Conservation (phyloP, 2,329 filamentous ascomycete species). For the Colletotrichum zoysiae region DNA sequence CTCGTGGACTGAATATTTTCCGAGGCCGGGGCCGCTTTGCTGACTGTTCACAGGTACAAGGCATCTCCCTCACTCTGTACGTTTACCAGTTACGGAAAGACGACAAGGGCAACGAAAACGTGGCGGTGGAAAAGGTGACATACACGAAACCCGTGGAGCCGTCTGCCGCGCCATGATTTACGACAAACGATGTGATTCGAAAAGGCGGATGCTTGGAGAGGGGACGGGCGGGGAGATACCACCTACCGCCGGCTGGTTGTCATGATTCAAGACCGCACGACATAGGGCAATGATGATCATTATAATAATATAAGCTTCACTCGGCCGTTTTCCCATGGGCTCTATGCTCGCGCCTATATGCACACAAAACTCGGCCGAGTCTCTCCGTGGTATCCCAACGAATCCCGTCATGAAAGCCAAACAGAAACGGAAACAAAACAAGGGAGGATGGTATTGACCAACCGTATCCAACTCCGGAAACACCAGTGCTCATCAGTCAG, state of each 20-base stretch:
- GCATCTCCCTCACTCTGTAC: conserved; percentile 94
- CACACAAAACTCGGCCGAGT: conserved; percentile 18
- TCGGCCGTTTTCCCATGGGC: conserved; percentile 13
- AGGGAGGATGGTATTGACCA: conserved; percentile 34
- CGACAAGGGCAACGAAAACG: conserved; percentile 80
- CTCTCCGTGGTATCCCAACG: conserved; percentile 29
- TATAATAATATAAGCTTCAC: conserved; percentile 38
- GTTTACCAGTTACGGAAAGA: conserved; percentile 90
- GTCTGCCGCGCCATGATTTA: conserved; percentile 61
- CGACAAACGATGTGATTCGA: conserved; percentile 1
- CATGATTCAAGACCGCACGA: conserved; percentile 35
- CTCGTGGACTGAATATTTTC: neutral
- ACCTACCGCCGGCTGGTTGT: conserved; percentile 25
- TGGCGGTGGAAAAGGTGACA: conserved; percentile 87
- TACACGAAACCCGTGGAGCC: conserved; percentile 82
- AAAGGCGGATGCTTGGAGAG: conserved; percentile 15
- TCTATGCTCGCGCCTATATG: conserved; percentile 11
- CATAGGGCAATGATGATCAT: conserved; percentile 38
- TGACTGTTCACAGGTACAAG: conserved; percentile 78
- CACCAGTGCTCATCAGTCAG: conserved; percentile 34
- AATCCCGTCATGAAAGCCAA: conserved; percentile 15
- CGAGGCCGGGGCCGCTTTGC: conserved; percentile 36
- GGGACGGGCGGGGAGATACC: conserved; percentile 4
- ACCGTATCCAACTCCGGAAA: conserved; percentile 40
- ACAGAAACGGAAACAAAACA: conserved; percentile 31